Evolutionary conservation across 345 rosid species (phyloP), one percentile per base, ranked within the genome.

Genomic region (Acer campestre): DNA sequence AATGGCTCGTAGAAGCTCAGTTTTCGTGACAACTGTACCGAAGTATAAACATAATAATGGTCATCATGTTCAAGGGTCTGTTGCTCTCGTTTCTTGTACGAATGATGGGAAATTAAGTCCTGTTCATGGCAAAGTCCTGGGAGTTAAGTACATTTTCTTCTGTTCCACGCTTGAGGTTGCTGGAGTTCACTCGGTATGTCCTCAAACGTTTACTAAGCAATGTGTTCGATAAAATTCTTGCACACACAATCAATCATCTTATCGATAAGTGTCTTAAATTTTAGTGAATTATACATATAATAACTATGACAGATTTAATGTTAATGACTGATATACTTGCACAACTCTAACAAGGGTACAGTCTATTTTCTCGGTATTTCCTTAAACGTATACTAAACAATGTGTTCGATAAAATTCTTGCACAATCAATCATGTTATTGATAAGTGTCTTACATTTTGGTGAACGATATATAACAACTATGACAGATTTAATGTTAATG

Each of bases 91-190:
- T 13, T 62, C 63, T 3, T 83, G 85, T 23, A n/a, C 78, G 0
- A 71, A 16, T 18, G 66, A 74, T 67, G 77, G 51, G 23, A 51
- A 72, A 7, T 35, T 23, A 0, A 51, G 49, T 67, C 11, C 66
- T 59, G 66, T 74, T 49, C 11, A 12, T 3, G 48, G 65, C 55
- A 79, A 31, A 46, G 67, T 74, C 59, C 31, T 16, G 49, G 83
- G 84, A 73, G 27, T 5, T 22, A 75, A 68, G 40, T 75, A 79
- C 61, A 75, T 55, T 18, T 78, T 85, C 68, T 70, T 71, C 22
- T 85, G 86, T 76, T 83, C 86, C 48, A 75, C 79, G 17, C 35
- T 83, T 25, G 64, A 83, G 40, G 81, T 85, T 56, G 84, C 83
- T 63, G 86, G 88, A 77, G 77, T 85, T 49, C 61, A 17, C 20